Conservation (phyloP, 441 rosid genomes). For the Arabidopsis lyrata region DNA sequence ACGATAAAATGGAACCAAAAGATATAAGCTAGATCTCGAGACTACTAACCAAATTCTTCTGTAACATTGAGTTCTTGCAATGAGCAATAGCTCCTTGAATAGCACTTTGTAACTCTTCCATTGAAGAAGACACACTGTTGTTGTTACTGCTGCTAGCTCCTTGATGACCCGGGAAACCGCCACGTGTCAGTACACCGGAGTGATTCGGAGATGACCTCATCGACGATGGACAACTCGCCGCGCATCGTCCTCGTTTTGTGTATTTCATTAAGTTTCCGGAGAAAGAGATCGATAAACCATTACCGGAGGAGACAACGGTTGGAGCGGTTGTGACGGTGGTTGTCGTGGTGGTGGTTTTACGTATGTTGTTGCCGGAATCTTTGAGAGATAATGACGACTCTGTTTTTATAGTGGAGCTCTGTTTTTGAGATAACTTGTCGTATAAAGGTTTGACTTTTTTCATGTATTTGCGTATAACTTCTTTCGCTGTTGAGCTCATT, state of each 20-base stretch:
- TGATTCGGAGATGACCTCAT: constrained; percentile 94
- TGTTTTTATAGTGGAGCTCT: constrained; percentile 42
- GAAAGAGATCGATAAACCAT: constrained; percentile 71
- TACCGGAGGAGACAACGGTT: constrained; percentile 25
- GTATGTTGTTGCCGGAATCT: constrained; percentile 25
- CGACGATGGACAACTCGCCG: constrained; percentile 92
- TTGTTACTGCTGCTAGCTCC: constrained; percentile 28
- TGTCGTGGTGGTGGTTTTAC: constrained; percentile 1
- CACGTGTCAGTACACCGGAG: constrained; percentile 71
- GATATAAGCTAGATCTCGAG: constrained; percentile 50
- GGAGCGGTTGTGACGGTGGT: not conserved
- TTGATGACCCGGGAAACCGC: constrained; percentile 43
- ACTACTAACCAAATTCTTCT: constrained; percentile 61
- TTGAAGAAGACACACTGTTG: constrained; percentile 62
- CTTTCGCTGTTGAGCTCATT: constrained; percentile 81
- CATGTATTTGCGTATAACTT: constrained; percentile 80
- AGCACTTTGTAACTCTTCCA: constrained; percentile 93
- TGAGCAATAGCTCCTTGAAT: constrained; percentile 94
- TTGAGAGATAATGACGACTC: constrained; percentile 26
- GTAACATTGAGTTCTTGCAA: constrained; percentile 89
- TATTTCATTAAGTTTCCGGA: constrained; percentile 79
- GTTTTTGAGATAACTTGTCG: constrained; percentile 83
- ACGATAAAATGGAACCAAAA: constrained; percentile 11
- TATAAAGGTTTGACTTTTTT: constrained; percentile 92
- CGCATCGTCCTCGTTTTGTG: constrained; percentile 66